Evolutionary conservation across 1,284 basidiomycete species (phyloP), one percentile per base, ranked within the genome.

Genomic region (Flammula alnicola): DNA sequence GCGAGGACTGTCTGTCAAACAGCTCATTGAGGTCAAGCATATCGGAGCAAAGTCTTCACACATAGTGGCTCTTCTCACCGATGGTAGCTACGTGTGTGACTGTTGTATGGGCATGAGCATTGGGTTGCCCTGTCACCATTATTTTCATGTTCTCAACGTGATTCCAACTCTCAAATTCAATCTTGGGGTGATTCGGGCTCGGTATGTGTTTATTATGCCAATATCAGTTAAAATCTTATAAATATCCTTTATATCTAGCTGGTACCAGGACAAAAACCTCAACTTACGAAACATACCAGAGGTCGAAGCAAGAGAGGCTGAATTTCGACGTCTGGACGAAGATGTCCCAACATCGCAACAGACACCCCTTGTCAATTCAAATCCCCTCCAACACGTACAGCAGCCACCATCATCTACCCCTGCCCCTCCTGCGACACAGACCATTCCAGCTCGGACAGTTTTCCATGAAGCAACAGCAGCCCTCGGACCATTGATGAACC

Each of bases 21-120:
- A 59, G 12, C 44, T 63, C 7, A 20, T 62, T n/a, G 29, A 38
- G 4, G 53, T 63, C 7, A 57, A 20, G 3, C 57, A 58, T n/a
- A 42, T 37, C 12, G 49, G 52, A 12, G 50, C 52, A 3, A 17
- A 35, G 10, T 16, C 44, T 0, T 14, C 49, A 0, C 64, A 64
- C 31, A 25, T 48, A 19, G 17, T 62, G 2, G 56, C 51, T 0
- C 20, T 66, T 5, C 51, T 66, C 1, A 19, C 40, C 10, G 54
- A 60, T 19, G 42, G 49, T n/a, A 42, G 52, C 6, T 61, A 61
- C 31, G 23, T 63, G 0, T 66, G 64, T 40, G 58, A 66, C 17
- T 66, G 62, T 26, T 61, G 60, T 33, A 63, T 63, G 60, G 56
- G 56, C 1, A 32, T 52, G 14, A 64, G 62, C 37, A 40, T 61